These are phyloP conservation scores for Ophiorrhiza pumila DNA, from an alignment of 257 asterid species.

Conservation along the genomic window DNA sequence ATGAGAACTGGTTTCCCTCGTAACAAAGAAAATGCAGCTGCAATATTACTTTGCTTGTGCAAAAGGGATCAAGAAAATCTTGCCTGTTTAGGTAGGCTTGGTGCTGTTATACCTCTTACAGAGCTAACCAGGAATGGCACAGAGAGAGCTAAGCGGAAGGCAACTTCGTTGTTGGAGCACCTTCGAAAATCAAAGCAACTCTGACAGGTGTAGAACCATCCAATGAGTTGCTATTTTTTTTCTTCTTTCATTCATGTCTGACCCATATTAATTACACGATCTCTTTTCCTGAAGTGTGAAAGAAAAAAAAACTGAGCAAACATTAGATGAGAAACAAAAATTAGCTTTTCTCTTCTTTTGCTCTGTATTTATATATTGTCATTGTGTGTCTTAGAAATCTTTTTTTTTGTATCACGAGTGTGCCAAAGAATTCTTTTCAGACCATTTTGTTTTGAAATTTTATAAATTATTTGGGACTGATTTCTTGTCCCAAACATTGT, in stretches of 20 bases:
- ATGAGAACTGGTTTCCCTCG: conserved; percentile 69
- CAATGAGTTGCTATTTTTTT: neutral
- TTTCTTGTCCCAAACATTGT: neutral
- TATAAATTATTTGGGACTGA: conserved; percentile 7
- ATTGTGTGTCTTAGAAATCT: conserved; percentile 8
- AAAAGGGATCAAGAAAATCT: conserved; percentile 67
- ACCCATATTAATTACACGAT: conserved; percentile 31
- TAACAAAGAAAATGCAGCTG: conserved; percentile 67
- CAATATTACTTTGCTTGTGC: conserved; percentile 75
- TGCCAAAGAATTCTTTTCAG: conserved; percentile 9
- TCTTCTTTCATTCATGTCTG: conserved; percentile 32
- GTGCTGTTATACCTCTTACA: conserved; percentile 60
- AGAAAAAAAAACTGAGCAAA: neutral
- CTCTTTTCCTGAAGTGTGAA: conserved; percentile 35
- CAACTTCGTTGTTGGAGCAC: conserved; percentile 70
- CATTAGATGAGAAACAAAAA: conserved; percentile 32
- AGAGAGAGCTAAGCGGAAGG: conserved; percentile 86
- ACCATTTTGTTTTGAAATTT: neutral
- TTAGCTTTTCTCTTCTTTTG: conserved; percentile 32
- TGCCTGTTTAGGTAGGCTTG: conserved; percentile 65
- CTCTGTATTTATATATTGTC: conserved; percentile 20
- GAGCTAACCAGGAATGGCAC: conserved; percentile 75
- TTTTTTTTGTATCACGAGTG: neutral
- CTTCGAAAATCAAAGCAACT: conserved; percentile 44
- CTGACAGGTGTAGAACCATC: conserved; percentile 25